Percentiles rank a stretch among this genome's conserved stretches.
phyloP scores from a whole-genome alignment of 768 basidiomycete species.

The Kwoniella heveanensis region DNA sequence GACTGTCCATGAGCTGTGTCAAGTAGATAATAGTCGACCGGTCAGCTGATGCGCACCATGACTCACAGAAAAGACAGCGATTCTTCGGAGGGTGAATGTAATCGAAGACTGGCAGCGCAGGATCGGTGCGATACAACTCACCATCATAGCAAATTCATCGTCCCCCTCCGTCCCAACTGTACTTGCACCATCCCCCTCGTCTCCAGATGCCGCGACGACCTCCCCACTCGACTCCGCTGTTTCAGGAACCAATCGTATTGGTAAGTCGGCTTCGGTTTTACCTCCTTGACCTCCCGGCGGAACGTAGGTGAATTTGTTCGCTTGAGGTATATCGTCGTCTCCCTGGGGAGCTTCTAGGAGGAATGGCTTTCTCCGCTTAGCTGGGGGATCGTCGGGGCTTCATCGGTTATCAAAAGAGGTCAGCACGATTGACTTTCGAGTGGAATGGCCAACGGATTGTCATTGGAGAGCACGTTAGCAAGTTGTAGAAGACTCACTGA shows the following conservation, averaged over 20 bases:
- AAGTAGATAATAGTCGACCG: too few relatives aligned
- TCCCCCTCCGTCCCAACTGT: constrained; percentile 26
- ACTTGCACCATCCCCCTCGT: constrained; percentile 8
- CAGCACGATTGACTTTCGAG: too few relatives aligned
- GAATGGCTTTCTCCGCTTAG: constrained; percentile 35
- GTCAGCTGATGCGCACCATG: too few relatives aligned
- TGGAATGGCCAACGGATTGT: not conserved
- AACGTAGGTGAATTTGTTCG: constrained; percentile 26
- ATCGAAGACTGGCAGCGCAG: not conserved
- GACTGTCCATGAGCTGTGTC: constrained; percentile 29
- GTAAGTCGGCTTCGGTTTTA: constrained; percentile 45
- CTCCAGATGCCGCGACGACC: constrained; percentile 2
- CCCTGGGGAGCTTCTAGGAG: constrained; percentile 27
- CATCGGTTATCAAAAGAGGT: not conserved
- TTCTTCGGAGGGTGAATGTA: not conserved
- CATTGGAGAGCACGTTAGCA: not conserved
- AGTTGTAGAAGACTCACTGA: constrained; percentile 5
- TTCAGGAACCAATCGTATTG: not conserved
- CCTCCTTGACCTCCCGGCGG: constrained; percentile 60
- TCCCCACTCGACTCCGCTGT: constrained; percentile 1
- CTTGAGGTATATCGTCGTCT: constrained; percentile 27
- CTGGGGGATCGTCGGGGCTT: constrained; percentile 17
- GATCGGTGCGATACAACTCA: constrained; percentile 8
- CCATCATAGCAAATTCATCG: constrained; percentile 34
- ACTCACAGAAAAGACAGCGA: too few relatives aligned